Evolutionary conservation across 2,329 filamentous ascomycete genomes (phyloP).

Genomic region (Helicocarpus griseus): DNA sequence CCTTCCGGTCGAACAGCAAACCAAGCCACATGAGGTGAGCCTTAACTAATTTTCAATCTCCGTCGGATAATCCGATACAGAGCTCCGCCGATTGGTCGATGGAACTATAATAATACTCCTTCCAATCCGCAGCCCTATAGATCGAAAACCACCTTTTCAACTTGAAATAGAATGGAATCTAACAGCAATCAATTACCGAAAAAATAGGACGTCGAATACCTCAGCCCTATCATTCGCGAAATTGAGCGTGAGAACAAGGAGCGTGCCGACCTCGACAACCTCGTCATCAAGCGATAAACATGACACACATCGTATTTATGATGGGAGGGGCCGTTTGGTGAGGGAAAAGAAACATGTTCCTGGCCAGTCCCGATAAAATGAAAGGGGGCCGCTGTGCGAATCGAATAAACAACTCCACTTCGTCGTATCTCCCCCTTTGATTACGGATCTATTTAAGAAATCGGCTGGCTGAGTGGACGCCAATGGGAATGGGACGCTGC

Average conservation of each 20-base stretch:
- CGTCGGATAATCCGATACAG: background rate
- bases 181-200: slow-evolving; percentile 6
- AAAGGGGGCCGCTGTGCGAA: background rate
- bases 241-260: slow-evolving; percentile 59
- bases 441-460: background rate
- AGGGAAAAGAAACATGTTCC: background rate
- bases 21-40: slow-evolving; percentile 56
- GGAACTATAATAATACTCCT: background rate
- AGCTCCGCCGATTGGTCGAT: background rate
- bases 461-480: background rate
- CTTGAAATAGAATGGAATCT: no score
- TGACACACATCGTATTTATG: background rate
- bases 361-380: background rate
- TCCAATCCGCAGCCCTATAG: background rate
- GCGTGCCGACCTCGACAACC: slow-evolving; percentile 57
- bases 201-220: slow-evolving; percentile 55
- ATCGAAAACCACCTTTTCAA: background rate
- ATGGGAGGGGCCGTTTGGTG: background rate
- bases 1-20: slow-evolving; percentile 56
- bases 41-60: background rate
- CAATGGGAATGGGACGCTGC: background rate
- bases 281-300: slow-evolving; percentile 42
- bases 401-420: background rate
- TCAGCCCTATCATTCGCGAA: slow-evolving; percentile 57
- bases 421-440: background rate